Percentiles rank a stretch among this genome's conserved stretches.
Evolutionary conservation across 2,329 filamentous ascomycete species (phyloP).

Genomic region (Fusarium lateritium): DNA sequence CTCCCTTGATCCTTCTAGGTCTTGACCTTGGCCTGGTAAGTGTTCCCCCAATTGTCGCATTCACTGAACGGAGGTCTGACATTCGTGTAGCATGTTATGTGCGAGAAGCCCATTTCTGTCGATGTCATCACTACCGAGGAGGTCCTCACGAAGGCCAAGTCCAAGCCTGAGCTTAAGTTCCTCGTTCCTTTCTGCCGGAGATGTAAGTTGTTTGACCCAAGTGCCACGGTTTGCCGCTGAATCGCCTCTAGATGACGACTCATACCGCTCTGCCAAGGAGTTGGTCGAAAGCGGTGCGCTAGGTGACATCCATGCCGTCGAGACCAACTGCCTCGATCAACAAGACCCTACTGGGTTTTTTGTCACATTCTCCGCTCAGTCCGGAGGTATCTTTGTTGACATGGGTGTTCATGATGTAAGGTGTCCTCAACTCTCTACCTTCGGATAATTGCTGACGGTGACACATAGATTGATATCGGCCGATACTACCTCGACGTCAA

Average conservation of each 20-base stretch:
- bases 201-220: too few relatives aligned
- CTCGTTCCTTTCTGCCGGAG: conserved; percentile 39
- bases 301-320: conserved; percentile 44
- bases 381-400: conserved; percentile 54
- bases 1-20: conserved; percentile 44
- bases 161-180: conserved; percentile 42
- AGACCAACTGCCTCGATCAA: conserved; percentile 42
- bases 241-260: conserved; percentile 37
- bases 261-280: conserved; percentile 35
- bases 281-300: conserved; percentile 40
- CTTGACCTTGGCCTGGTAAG: conserved; percentile 40
- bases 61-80: neutral
- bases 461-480: conserved; percentile 43
- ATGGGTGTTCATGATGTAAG: conserved; percentile 52
- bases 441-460: neutral
- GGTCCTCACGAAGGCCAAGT: conserved; percentile 35
- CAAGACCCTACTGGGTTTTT: conserved; percentile 50
- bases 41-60: neutral
- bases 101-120: conserved; percentile 45
- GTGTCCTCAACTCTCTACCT: neutral
- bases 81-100: conserved; percentile 40
- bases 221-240: too few relatives aligned
- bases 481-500: conserved; percentile 48
- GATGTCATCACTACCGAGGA: conserved; percentile 41
- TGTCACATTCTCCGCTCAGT: conserved; percentile 52